Conservation (phyloP, 805 yeast species). For the Myxozyma udenii region DNA sequence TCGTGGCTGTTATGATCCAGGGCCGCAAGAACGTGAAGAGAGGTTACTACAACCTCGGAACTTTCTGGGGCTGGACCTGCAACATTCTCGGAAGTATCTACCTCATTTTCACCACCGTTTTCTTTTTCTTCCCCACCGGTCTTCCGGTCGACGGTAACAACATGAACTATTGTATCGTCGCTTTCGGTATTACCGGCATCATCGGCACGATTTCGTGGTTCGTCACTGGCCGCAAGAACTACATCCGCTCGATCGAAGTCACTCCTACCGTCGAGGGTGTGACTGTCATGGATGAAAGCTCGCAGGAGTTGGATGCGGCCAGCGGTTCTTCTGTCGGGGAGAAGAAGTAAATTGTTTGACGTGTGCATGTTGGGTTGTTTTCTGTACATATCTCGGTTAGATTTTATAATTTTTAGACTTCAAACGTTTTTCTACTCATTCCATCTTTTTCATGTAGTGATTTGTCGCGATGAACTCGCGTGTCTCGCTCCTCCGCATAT, state of each 20-base stretch:
- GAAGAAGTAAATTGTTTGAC: constrained; percentile 2
- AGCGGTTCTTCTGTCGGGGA: constrained; percentile 3
- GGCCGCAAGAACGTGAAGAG: constrained; percentile 21
- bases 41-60: constrained; percentile 28
- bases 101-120: constrained; percentile 30
- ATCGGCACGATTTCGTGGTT: constrained; percentile 26
- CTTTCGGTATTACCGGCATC: constrained; percentile 33
- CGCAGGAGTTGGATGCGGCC: not conserved
- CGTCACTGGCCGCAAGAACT: constrained; percentile 18
- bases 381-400: not conserved
- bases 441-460: too few relatives aligned
- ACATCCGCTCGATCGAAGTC: constrained; percentile 22
- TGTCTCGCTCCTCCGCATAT: too few relatives aligned
- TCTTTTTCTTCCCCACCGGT: constrained; percentile 34
- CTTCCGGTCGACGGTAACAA: constrained; percentile 34
- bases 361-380: not conserved
- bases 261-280: constrained; percentile 1
- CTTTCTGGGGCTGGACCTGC: constrained; percentile 19
- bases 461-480: too few relatives aligned
- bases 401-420: not conserved
- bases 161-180: constrained; percentile 35
- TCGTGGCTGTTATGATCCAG: constrained; percentile 23
- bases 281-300: constrained; percentile 1
- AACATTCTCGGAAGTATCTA: constrained; percentile 29
- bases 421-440: too few relatives aligned